Conservation (phyloP, 306 rosid species). For the Canavalia ensiformis region DNA sequence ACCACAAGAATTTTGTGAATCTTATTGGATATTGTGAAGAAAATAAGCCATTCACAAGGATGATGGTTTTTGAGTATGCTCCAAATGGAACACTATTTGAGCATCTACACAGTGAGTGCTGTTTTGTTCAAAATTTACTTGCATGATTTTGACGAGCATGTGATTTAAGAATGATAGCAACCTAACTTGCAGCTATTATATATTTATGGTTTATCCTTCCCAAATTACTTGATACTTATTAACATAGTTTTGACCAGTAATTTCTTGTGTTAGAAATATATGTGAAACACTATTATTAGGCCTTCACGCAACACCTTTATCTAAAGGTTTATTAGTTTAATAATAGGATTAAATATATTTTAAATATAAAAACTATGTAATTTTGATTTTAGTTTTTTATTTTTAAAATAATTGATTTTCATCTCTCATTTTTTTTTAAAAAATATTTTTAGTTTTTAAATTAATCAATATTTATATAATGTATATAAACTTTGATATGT, state of each 20-base stretch:
- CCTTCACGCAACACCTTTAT: neutral
- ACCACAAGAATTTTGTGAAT: conserved; percentile 92
- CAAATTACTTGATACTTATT: neutral
- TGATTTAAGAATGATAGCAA: conserved; percentile 12
- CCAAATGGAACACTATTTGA: conserved; percentile 95
- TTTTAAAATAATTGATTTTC: too few species aligned
- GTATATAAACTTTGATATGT: too few species aligned
- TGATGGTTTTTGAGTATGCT: conserved; percentile 97
- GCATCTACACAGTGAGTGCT: conserved; percentile 84
- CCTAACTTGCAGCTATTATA: neutral
- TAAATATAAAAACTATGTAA: too few species aligned
- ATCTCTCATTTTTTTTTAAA: too few species aligned
- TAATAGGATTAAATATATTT: too few species aligned
- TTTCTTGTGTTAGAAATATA: neutral
- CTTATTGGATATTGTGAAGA: conserved; percentile 92
- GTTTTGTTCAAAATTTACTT: conserved; percentile 20
- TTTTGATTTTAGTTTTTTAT: too few species aligned
- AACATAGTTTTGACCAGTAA: conserved; percentile 3
- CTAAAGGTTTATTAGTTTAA: neutral
- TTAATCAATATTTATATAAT: too few species aligned
- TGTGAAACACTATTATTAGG: conserved; percentile 1
- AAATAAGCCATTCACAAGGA: conserved; percentile 88
- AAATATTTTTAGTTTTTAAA: too few species aligned
- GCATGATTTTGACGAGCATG: neutral
- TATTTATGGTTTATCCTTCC: conserved; percentile 2